Evolutionary conservation across 2,329 filamentous ascomycete species (phyloP).

Genomic region (Pseudonectria buxi): DNA sequence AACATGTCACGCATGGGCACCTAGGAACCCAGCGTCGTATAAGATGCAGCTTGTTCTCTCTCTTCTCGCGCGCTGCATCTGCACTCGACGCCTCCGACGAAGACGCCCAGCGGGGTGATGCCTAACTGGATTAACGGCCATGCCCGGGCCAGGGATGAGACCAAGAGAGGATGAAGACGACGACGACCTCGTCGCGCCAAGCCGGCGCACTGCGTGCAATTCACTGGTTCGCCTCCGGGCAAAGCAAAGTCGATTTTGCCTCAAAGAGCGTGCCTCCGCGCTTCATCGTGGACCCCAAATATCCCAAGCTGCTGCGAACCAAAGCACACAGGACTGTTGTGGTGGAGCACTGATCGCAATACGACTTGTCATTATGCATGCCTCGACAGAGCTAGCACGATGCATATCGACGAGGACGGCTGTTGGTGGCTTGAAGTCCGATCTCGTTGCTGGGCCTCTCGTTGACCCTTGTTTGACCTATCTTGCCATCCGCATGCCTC

Average conservation of each 20-base stretch:
- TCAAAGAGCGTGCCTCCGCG: no score
- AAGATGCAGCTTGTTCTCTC: constrained; percentile 20
- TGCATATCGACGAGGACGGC: constrained; percentile 13
- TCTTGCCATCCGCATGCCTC: no score
- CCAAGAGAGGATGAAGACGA: no score
- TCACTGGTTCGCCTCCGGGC: no score
- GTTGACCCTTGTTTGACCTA: background rate
- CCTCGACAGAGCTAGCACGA: constrained; percentile 13
- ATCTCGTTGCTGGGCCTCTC: constrained; percentile 8
- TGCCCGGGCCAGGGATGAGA: no score
- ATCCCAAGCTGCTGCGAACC: no score
- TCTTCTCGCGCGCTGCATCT: constrained; percentile 16
- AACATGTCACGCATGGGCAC: constrained; percentile 11
- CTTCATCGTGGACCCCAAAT: no score
- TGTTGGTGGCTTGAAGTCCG: constrained; percentile 10
- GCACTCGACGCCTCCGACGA: constrained; percentile 10
- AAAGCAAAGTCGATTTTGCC: no score
- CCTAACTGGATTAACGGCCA: no score
- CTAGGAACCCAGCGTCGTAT: constrained; percentile 6
- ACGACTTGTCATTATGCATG: constrained; percentile 18
- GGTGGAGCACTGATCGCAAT: constrained; percentile 17
- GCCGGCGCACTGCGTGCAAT: no score
- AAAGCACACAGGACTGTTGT: background rate
- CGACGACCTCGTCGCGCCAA: no score
- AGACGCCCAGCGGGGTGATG: background rate